Percentiles rank a stretch among this genome's conserved stretches.
These are phyloP conservation scores for Kodamaea kaohsiungensis DNA, from an alignment of 805 yeast species.

Conservation along the genomic window DNA sequence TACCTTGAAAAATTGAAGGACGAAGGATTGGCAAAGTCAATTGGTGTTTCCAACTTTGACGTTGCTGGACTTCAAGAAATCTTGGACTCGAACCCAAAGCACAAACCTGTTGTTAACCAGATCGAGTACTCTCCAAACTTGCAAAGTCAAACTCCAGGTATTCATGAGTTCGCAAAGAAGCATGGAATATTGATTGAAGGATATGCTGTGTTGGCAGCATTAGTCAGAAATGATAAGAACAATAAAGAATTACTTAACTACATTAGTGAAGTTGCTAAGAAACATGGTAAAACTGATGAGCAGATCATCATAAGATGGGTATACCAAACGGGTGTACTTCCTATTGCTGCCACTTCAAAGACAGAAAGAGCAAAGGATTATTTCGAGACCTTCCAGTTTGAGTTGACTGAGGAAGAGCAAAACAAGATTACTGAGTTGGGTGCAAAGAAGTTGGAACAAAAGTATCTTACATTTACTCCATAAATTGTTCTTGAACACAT, in stretches of 20 bases:
- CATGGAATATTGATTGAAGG: conserved; percentile 59
- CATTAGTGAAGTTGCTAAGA: conserved; percentile 56
- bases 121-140: conserved; percentile 91
- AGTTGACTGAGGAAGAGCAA: conserved; percentile 56
- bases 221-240: conserved; percentile 67
- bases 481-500: too few relatives aligned
- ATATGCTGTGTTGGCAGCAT: conserved; percentile 81
- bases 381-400: conserved; percentile 55
- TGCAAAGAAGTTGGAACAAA: not conserved
- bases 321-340: conserved; percentile 71
- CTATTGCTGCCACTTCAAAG: conserved; percentile 79
- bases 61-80: conserved; percentile 70
- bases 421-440: conserved; percentile 70
- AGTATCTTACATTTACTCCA: not conserved
- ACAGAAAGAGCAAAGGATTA: conserved; percentile 62
- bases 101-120: conserved; percentile 75
- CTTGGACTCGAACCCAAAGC: conserved; percentile 61
- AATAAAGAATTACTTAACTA: conserved; percentile 49
- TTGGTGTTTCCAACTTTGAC: conserved; percentile 79
- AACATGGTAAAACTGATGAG: conserved; percentile 56
- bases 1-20: conserved; percentile 70
- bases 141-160: conserved; percentile 67
- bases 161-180: conserved; percentile 69
- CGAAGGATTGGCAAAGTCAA: conserved; percentile 65
- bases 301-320: conserved; percentile 83